Conservation (phyloP, 345 rosid species). For the Populus ilicifolia region DNA sequence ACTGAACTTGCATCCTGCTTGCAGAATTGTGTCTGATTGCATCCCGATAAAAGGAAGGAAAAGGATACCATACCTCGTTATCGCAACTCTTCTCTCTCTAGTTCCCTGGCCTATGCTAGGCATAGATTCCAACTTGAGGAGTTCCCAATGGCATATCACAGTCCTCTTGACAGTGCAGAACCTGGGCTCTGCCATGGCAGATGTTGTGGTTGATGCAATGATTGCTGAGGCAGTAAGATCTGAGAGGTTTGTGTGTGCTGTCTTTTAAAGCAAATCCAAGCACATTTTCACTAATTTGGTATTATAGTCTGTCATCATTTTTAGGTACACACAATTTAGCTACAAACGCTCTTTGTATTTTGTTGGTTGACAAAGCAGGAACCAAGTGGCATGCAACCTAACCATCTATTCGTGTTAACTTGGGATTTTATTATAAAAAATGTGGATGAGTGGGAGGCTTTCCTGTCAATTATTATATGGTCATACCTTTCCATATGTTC, state of each 20-base stretch:
- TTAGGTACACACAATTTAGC: background rate
- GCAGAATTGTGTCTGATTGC: conserved; percentile 89
- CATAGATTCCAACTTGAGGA: conserved; percentile 46
- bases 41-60: conserved; percentile 81
- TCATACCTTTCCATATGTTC: background rate
- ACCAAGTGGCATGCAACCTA: background rate
- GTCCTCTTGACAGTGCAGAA: conserved; percentile 77
- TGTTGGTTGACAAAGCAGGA: background rate
- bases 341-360: background rate
- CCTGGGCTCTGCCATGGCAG: conserved; percentile 94
- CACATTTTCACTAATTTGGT: background rate
- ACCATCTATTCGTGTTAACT: background rate
- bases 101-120: conserved; percentile 89
- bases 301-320: background rate
- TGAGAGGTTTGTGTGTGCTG: conserved; percentile 46
- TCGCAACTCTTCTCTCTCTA: conserved; percentile 72
- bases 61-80: conserved; percentile 76
- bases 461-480: background rate
- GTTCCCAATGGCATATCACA: conserved; percentile 56
- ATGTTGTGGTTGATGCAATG: conserved; percentile 97
- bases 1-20: conserved; percentile 1
- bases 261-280: background rate
- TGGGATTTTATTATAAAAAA: background rate
- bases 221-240: conserved; percentile 85
- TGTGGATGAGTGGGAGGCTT: background rate